These are phyloP conservation scores for Wickerhamomyces pijperi DNA, from an alignment of 805 yeast species.

Conservation along the genomic window DNA sequence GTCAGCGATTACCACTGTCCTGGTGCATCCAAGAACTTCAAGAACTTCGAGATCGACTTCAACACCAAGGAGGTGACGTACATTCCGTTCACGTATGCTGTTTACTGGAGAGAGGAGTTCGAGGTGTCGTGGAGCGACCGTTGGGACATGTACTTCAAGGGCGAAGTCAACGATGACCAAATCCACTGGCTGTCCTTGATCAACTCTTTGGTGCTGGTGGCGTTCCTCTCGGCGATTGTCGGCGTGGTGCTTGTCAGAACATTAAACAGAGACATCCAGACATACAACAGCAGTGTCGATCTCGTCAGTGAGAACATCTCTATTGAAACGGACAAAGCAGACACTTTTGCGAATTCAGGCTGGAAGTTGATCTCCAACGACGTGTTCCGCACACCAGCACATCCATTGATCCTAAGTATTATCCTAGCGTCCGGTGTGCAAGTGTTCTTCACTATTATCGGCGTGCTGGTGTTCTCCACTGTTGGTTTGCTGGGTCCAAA, in stretches of 20 bases:
- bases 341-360: slow-evolving; percentile 22
- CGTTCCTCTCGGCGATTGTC: slow-evolving; percentile 51
- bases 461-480: slow-evolving; percentile 47
- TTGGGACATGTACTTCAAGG: slow-evolving; percentile 62
- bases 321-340: slow-evolving; percentile 17
- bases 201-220: slow-evolving; percentile 57
- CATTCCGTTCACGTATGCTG: slow-evolving; percentile 75
- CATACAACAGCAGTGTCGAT: slow-evolving; percentile 19
- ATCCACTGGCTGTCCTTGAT: slow-evolving; percentile 74
- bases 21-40: slow-evolving; percentile 51
- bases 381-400: slow-evolving; percentile 41
- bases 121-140: slow-evolving; percentile 54
- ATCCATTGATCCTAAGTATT: slow-evolving; percentile 38
- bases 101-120: slow-evolving; percentile 78
- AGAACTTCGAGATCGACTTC: slow-evolving; percentile 42
- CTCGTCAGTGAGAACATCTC: slow-evolving; percentile 14
- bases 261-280: slow-evolving; percentile 37
- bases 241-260: slow-evolving; percentile 52
- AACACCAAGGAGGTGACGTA: slow-evolving; percentile 26
- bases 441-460: slow-evolving; percentile 50
- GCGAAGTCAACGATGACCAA: slow-evolving; percentile 35
- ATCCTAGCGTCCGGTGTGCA: slow-evolving; percentile 70
- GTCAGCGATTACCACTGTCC: slow-evolving; percentile 63
- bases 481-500: slow-evolving; percentile 51
- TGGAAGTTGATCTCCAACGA: slow-evolving; percentile 48